Percentiles rank a stretch among this genome's conserved stretches.
phyloP scores from a whole-genome alignment of 768 basidiomycete genomes.

The Psilocybe cubensis region DNA sequence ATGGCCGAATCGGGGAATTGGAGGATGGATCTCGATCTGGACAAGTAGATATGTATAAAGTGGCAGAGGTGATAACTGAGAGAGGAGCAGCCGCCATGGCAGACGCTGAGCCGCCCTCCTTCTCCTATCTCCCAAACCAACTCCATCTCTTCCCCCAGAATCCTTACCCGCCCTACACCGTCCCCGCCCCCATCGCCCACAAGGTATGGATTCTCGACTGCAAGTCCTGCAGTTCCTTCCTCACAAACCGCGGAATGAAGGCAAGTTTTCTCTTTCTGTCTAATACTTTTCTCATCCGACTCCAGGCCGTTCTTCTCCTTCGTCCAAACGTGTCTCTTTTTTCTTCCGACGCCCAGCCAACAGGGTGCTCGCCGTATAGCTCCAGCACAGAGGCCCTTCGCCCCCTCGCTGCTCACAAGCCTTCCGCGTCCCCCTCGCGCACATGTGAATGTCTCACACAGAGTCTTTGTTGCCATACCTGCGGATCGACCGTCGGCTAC shows the following conservation, averaged over 20 bases:
- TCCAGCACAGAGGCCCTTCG: slow-evolving; percentile 47
- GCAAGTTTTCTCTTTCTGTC: slow-evolving; percentile 32
- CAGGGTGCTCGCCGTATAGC: slow-evolving; percentile 73
- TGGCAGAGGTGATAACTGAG: neutral
- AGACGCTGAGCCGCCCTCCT: slow-evolving; percentile 6
- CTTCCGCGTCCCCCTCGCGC: slow-evolving; percentile 41
- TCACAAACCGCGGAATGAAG: slow-evolving; percentile 89
- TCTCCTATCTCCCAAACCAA: slow-evolving; percentile 20
- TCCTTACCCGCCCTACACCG: slow-evolving; percentile 38
- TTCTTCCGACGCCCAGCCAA: slow-evolving; percentile 79
- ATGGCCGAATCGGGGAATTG: neutral
- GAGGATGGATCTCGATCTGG: slow-evolving; percentile 17
- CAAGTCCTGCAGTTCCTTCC: slow-evolving; percentile 68
- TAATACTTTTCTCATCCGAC: slow-evolving; percentile 10
- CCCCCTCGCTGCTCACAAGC: slow-evolving; percentile 27
- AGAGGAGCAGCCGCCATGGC: slow-evolving; percentile 7
- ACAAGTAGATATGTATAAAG: slow-evolving; percentile 10
- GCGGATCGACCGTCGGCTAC: slow-evolving; percentile 76
- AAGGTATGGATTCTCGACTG: slow-evolving; percentile 87
- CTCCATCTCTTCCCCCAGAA: slow-evolving; percentile 39
- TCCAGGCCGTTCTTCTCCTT: slow-evolving; percentile 80
- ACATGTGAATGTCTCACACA: slow-evolving; percentile 89
- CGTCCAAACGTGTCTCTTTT: slow-evolving; percentile 82
- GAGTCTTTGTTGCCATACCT: slow-evolving; percentile 78
- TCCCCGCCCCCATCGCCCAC: slow-evolving; percentile 54